Conservation (phyloP, 768 basidiomycete species). For the Solioccasus polychromus region DNA sequence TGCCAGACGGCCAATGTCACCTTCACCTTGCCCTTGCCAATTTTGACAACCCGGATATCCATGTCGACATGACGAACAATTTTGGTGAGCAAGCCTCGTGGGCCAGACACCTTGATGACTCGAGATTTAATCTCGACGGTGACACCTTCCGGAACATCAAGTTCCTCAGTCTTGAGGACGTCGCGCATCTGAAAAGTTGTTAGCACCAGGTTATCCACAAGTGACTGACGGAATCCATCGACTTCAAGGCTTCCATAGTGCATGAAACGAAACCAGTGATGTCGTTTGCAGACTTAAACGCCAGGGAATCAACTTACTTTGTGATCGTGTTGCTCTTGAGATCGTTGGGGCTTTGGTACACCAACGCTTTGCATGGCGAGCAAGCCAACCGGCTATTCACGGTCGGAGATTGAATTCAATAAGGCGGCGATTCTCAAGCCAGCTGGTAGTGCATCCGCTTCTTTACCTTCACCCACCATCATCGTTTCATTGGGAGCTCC, state of each 20-base stretch:
- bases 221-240: conserved; percentile 39
- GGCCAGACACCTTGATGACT: conserved; percentile 87
- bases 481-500: conserved; percentile 37
- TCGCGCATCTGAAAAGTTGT: conserved; percentile 72
- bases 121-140: conserved; percentile 88
- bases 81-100: conserved; percentile 90
- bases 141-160: conserved; percentile 83
- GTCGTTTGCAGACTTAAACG: background rate
- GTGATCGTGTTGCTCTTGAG: conserved; percentile 25
- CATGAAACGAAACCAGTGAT: conserved; percentile 3
- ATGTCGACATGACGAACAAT: conserved; percentile 91
- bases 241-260: background rate
- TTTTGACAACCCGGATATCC: conserved; percentile 82
- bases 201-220: conserved; percentile 33
- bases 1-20: conserved; percentile 97
- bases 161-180: conserved; percentile 90
- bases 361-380: conserved; percentile 1
- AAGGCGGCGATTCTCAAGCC: conserved; percentile 26
- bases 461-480: conserved; percentile 49
- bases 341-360: conserved; percentile 17
- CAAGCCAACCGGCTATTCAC: conserved; percentile 22
- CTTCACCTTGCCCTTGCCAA: conserved; percentile 61
- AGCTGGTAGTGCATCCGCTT: conserved; percentile 22
- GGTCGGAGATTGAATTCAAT: conserved; percentile 36
- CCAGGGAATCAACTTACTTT: conserved; percentile 25